phyloP scores from a whole-genome alignment of 2,329 filamentous ascomycete genomes.

The Cladosporium oxysporum region DNA sequence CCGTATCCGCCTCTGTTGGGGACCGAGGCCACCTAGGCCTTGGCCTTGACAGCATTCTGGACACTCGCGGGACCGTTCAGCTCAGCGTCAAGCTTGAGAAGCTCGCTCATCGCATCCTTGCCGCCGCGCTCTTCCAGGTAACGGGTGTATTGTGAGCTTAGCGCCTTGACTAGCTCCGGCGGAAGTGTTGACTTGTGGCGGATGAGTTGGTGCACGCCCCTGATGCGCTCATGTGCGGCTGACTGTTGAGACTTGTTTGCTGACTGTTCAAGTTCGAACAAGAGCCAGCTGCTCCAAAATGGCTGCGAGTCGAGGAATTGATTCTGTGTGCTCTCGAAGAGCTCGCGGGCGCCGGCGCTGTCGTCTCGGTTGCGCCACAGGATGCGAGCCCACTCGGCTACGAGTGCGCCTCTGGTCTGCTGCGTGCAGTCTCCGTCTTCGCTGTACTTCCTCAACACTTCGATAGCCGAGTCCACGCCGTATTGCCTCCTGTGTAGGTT shows the following conservation, averaged over 20 bases:
- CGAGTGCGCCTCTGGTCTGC: conserved; percentile 81
- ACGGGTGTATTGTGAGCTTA: conserved; percentile 76
- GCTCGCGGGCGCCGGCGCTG: conserved; percentile 74
- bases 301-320: conserved; percentile 81
- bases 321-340: conserved; percentile 80
- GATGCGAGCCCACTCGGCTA: conserved; percentile 83
- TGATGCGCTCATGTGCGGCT: conserved; percentile 71
- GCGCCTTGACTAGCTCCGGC: conserved; percentile 66
- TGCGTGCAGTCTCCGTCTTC: conserved; percentile 70
- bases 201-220: conserved; percentile 75
- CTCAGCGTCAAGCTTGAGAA: conserved; percentile 78
- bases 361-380: conserved; percentile 82
- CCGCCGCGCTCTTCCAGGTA: conserved; percentile 82
- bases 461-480: conserved; percentile 80
- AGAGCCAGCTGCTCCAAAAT: conserved; percentile 88
- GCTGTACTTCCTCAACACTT: conserved; percentile 79
- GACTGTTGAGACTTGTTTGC: conserved; percentile 64
- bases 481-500: conserved; percentile 82
- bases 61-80: conserved; percentile 67
- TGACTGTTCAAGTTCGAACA: conserved; percentile 85
- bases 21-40: not conserved
- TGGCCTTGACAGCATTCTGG: not conserved
- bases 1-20: not conserved
- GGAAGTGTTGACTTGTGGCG: conserved; percentile 68
- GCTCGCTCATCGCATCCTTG: conserved; percentile 83